Percentiles rank a stretch among this genome's conserved stretches.
phyloP scores from a whole-genome alignment of 768 basidiomycete species.

The Tubosaeta sp. region DNA sequence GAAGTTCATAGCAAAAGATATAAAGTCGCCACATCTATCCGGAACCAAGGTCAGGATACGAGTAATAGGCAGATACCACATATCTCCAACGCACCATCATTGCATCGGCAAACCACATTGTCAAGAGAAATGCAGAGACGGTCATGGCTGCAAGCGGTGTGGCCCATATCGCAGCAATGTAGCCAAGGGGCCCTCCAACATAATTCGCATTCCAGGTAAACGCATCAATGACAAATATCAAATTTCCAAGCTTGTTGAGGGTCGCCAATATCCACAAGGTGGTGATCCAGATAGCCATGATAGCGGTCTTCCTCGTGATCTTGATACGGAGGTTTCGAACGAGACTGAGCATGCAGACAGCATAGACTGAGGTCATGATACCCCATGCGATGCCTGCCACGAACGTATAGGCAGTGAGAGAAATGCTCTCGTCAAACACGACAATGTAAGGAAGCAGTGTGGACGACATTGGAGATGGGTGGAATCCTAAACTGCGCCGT shows the following conservation, averaged over 20 bases:
- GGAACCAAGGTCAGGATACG: not conserved
- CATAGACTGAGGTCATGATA: not conserved
- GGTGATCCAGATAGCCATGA: not conserved
- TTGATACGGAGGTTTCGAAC: not conserved
- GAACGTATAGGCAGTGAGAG: not conserved
- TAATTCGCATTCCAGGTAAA: conserved; percentile 1
- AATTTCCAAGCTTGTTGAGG: not conserved
- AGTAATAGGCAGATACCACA: not conserved
- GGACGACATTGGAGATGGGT: too few species aligned
- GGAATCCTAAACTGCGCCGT: too few species aligned
- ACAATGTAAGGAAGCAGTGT: too few species aligned
- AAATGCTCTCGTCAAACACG: not conserved
- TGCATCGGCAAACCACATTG: not conserved
- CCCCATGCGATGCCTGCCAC: not conserved
- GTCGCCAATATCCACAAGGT: not conserved
- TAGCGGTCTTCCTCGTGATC: not conserved
- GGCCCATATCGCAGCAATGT: not conserved
- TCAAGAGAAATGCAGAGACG: not conserved
- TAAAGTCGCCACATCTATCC: not conserved
- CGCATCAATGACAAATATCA: not conserved
- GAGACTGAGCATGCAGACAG: not conserved
- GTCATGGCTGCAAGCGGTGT: not conserved
- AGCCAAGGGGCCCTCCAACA: not conserved
- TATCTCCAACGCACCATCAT: not conserved
- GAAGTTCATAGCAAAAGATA: not conserved